Percentiles rank a stretch among this genome's conserved stretches.
These are phyloP conservation scores for Fusarium sp. DNA, from an alignment of 2,329 filamentous ascomycete species.

Conservation along the genomic window DNA sequence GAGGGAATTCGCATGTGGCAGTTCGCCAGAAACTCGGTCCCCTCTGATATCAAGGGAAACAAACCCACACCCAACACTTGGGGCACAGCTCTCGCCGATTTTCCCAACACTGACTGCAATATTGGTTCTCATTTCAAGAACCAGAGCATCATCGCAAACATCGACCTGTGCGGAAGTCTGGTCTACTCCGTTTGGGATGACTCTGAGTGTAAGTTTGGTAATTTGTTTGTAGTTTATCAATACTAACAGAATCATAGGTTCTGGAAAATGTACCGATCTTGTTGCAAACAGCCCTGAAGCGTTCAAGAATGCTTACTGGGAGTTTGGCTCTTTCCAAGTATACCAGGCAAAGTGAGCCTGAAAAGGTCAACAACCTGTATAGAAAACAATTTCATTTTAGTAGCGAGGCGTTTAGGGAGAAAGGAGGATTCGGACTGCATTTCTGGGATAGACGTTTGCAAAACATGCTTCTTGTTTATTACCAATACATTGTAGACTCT, in stretches of 20 bases:
- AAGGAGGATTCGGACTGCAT: constrained; percentile 1
- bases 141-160: constrained; percentile 75
- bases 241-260: constrained; percentile 54
- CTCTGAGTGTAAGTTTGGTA: constrained; percentile 58
- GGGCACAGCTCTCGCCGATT: constrained; percentile 73
- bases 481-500: constrained; percentile 24
- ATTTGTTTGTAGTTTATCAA: background rate
- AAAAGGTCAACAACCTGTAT: background rate
- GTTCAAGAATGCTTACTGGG: constrained; percentile 74
- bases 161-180: constrained; percentile 72
- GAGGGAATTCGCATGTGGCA: constrained; percentile 74
- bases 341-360: constrained; percentile 56
- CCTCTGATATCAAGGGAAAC: constrained; percentile 63
- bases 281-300: constrained; percentile 68
- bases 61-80: constrained; percentile 72
- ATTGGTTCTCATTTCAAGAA: constrained; percentile 72
- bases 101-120: constrained; percentile 72
- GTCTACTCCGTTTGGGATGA: constrained; percentile 61
- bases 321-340: constrained; percentile 71
- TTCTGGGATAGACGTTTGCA: constrained; percentile 5
- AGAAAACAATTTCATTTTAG: constrained; percentile 3
- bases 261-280: constrained; percentile 67
- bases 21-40: constrained; percentile 63
- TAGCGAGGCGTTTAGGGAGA: constrained; percentile 44
- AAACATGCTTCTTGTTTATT: constrained; percentile 12